These are phyloP conservation scores for Incumbomyces delicatus DNA, from an alignment of 2,329 filamentous ascomycete genomes.

Conservation along the genomic window DNA sequence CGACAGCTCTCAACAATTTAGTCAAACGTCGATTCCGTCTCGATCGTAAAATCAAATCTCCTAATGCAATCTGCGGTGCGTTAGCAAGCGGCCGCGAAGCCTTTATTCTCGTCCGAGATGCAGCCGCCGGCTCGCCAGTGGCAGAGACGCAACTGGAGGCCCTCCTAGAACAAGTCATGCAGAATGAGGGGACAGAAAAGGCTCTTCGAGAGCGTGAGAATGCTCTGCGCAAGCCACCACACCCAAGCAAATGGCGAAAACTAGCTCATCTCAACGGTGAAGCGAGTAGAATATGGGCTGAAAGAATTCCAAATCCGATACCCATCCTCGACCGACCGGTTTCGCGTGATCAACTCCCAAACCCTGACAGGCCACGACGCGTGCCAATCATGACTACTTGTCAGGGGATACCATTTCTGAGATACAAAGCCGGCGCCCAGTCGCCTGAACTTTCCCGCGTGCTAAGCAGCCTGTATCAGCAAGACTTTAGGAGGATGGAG, in stretches of 20 bases:
- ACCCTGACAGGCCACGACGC: conserved; percentile 2
- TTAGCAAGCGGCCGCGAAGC: neutral
- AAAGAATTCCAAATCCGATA: conserved; percentile 3
- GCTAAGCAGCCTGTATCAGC: neutral
- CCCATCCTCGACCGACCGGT: conserved; percentile 4
- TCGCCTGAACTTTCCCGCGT: conserved; percentile 1
- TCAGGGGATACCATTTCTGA: neutral
- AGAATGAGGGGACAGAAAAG: neutral
- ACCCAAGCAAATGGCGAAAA: neutral
- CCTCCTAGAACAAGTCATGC: neutral
- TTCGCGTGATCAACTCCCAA: conserved; percentile 1
- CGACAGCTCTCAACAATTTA: neutral
- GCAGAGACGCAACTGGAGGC: neutral
- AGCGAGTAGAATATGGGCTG: neutral
- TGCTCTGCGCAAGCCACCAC: neutral
- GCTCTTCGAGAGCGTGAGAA: neutral
- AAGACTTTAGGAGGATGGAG: neutral
- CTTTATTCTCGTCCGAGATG: neutral
- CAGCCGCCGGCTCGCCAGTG: neutral
- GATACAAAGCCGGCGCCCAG: conserved; percentile 6
- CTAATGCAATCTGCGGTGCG: neutral
- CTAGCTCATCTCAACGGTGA: neutral
- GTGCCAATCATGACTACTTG: neutral
- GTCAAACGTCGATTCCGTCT: conserved; percentile 1
- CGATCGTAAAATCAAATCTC: neutral